Evolutionary conservation across 768 basidiomycete genomes (phyloP), one percentile per base, ranked within the genome.

Genomic region (Xerocomus potaroensis): DNA sequence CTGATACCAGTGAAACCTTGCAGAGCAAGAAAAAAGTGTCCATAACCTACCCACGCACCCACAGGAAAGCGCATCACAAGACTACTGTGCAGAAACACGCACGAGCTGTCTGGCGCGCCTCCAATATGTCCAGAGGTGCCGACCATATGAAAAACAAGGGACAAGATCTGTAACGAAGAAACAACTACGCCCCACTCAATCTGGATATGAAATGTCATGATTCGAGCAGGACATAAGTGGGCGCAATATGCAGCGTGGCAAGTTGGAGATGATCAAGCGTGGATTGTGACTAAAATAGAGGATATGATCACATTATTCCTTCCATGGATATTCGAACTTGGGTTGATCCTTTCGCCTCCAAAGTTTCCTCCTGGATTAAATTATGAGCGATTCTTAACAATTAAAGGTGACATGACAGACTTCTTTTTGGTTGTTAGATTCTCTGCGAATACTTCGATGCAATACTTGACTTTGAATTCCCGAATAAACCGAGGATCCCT

Each of bases 401-500:
- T 14, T n/a, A 9, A 24, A 23, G 19, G 15, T 23, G n/a, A 21
- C 1, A 29, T 19, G 6, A 75, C 90, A 29, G 55, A 95, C 94
- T 95, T 97, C 69, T 85, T 90, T 74, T 94, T 95, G 9, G 85
- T 91, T 0, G 81, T 73, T 0, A 83, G 41, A 59, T 98, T 84
- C 61, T 95, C 91, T 0, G 72, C 90, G 63, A 84, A 96, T 3
- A 93, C 80, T 59, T 97, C 93, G 7, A 86, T 58, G 57, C 89
- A 91, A 58, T 95, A 55, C 59, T 91, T 77, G 3, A 76, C 66
- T 69, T 94, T 98, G 76, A 95, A 98, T 59, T 87, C 81, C 24
- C 92, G 84, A 56, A 97, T 93, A 69, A 95, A 98, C 0, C 87
- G 83, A 21, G 95, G 95, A 61, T 98, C 95, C 93, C 91, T 93